These are phyloP conservation scores for Xylaria grammica DNA, from an alignment of 495 filamentous ascomycete genomes.

Conservation along the genomic window DNA sequence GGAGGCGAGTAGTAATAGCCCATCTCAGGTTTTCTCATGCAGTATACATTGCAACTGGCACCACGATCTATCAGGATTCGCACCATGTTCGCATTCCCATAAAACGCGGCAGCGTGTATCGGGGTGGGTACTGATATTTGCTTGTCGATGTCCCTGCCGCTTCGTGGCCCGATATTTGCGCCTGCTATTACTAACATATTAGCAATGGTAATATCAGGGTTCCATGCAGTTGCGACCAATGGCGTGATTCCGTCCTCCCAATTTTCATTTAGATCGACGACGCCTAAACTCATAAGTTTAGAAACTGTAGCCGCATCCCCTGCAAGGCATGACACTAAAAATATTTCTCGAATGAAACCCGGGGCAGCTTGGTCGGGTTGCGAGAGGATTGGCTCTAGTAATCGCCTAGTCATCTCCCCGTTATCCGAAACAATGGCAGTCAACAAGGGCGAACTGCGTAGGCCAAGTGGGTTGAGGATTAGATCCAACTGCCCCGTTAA, in stretches of 20 bases:
- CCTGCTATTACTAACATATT: not conserved
- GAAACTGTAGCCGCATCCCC: not conserved
- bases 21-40: too few species aligned
- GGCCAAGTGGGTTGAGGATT: not conserved
- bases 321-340: not conserved
- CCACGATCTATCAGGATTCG: not conserved
- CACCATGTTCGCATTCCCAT: not conserved
- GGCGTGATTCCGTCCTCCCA: not conserved
- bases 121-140: not conserved
- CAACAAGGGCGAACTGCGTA: not conserved
- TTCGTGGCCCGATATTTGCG: not conserved
- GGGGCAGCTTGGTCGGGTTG: not conserved
- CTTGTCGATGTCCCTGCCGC: too few species aligned
- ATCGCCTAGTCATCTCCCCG: not conserved
- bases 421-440: not conserved
- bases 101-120: not conserved
- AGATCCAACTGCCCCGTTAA: not conserved
- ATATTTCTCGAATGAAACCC: not conserved
- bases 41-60: not conserved
- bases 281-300: not conserved
- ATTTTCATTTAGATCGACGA: not conserved
- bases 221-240: not conserved
- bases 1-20: not conserved
- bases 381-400: not conserved
- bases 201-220: constrained; percentile 1